Evolutionary conservation across 306 rosid species (phyloP), one percentile per base, ranked within the genome.

Genomic region (Lagenaria siceraria): DNA sequence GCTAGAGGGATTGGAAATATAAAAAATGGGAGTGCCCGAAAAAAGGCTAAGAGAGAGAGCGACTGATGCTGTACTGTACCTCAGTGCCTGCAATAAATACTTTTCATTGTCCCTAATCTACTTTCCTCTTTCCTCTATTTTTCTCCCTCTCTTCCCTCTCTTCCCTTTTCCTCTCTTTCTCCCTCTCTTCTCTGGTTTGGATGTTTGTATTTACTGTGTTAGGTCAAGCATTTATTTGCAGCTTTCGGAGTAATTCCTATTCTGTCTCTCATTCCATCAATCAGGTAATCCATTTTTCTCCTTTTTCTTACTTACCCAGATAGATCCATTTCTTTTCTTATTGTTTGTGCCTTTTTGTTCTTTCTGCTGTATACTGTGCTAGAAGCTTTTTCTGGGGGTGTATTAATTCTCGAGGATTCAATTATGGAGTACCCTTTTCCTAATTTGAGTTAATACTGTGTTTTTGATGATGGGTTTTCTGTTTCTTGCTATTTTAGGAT

Each of bases 171-270:
- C 42, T 19, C 21, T 25, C 8, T 51, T 5, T 51, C 55, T 17
- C n/a, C 11, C 14, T 17, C 59, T 25, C 17, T 25, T 27, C 59
- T 19, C 15, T 52, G 12, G 77, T 19, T 73, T 73, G 77, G 77
- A 73, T 73, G 77, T 73, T 51, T 19, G 77, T 51, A 29, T 73
- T 73, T 29, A 73, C 46, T 52, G 61, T 17, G 43, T 51, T 73
- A 73, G 77, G 77, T 73, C 77, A 73, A 73, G 77, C 60, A 73
- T 73, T 73, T 73, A 73, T 19, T 52, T 73, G 46, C 77, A 52
- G 62, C 2, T 15, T 51, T 12, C 62, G 48, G 31, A 29, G 48
- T 51, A 31, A 52, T 51, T 19, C 46, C 73, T 71, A 14, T 29
- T 11, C 8, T 22, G 14, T 71, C 24, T 71, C 42, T 72, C 77